Base-by-base conservation (phyloP, 2,329 filamentous ascomycete genomes). In the Colletotrichum magnum region DNA sequence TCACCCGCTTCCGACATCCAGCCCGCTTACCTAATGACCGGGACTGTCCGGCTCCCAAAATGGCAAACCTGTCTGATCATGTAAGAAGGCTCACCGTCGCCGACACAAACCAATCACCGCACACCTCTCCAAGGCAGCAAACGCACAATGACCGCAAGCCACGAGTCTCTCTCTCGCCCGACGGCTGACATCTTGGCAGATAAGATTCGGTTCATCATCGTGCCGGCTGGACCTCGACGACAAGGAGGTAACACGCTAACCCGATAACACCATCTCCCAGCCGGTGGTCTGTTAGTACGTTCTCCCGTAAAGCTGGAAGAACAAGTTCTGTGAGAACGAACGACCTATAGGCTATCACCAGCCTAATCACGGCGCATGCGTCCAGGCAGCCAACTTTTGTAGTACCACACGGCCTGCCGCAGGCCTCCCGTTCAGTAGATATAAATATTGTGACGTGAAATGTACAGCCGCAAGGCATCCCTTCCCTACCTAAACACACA, bases 91-190 rank as follows among this genome's bases (percentile, higher is more conserved):
- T 15, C 41, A 28, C 45, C 50, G 28, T 32, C 41, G 21, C 28
- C 64, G 7, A 26, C 43, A 50, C 21, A 41, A 65, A 56, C 61
- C 54, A 68, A 68, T 68, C 61, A 61, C 16, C 24, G 16, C 39
- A 13, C 24, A 47, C 6, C n/a, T 36, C 13, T 10, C 26, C 18
- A 39, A 45, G 39, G 13, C 47, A 43, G 16, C 4, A 13, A 47
- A 28, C 21, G 39, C 56, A 58, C 58, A 28, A 16, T 7, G 26
- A 52, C 12, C 21, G 4, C 48, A 61, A 61, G 41, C 54, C 60
- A 53, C 53, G 5, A 39, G 45, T 21, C 28, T 36, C 32, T 6
- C 43, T 13, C 24, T 47, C 21, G 52, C 47, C 64, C 51, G 52
- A 52, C 36, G 16, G 28, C 41, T 59, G 28, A 48, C 4, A 39